Evolutionary conservation across 2,329 filamentous ascomycete genomes (phyloP), one percentile per base, ranked within the genome.

Genomic region (Colletotrichum sp.): DNA sequence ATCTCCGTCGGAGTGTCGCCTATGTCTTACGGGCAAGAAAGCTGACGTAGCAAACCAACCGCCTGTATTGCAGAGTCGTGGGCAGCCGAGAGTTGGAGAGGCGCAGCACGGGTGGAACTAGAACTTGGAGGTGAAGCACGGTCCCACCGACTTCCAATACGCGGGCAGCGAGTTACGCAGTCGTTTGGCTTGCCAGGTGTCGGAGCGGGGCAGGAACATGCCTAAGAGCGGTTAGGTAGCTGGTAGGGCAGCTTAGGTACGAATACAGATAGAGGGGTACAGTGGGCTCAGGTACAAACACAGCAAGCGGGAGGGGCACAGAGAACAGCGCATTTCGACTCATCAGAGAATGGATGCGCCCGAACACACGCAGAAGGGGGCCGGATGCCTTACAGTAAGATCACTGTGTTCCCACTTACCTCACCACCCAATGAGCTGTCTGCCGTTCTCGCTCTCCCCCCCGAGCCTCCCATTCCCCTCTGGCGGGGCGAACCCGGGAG

Each of bases 21-120:
- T 72, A 27, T 74, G 65, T 74, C 72, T 74, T 47, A 55, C 72
- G 72, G 71, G 54, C 68, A 63, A 63, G 66, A 69, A 24, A 75
- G 75, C 73, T 76, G 75, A 76, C 75, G 75, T 75, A 74, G 69
- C 69, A 74, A 74, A 73, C 58, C 64, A 74, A 61, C 72, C 68
- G 68, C 69, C 57, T 74, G 18, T 51, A 63, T 66, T 74, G 69
- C 62, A 72, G 71, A 62, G 68, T 71, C 68, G 43, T 73, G 67
- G 71, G 24, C 72, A 67, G 47, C 68, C 62, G 55, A 72, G 29
- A 63, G 68, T 58, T 71, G 68, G 63, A 72, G 72, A 74, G 72
- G 72, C 72, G 72, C 72, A 74, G 72, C 72, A 72, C 62, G 36
- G 72, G 72, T 74, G 72, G 72, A 74, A 74, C 72, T 72, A 71